phyloP scores from a whole-genome alignment of 805 yeast genomes.

The Candida ascalaphidarum region DNA sequence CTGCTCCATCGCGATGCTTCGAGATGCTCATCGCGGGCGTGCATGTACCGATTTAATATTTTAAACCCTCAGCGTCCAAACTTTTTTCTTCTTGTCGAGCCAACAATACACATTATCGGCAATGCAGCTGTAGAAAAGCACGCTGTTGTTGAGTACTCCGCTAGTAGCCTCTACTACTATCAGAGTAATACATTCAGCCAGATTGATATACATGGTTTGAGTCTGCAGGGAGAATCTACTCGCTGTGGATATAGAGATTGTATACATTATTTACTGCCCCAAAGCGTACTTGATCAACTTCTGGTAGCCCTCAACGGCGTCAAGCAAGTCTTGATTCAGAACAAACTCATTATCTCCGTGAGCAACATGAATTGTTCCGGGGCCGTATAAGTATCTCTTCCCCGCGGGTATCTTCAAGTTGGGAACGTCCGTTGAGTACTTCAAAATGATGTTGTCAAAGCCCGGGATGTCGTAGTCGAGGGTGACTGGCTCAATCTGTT shows the following conservation, averaged over 20 bases:
- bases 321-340: conserved; percentile 34
- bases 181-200: conserved; percentile 27
- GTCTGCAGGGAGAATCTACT: conserved; percentile 27
- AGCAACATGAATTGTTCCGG: conserved; percentile 56
- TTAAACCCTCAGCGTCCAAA: no score
- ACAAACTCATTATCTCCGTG: conserved; percentile 52
- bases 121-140: not conserved
- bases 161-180: no score
- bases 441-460: conserved; percentile 42
- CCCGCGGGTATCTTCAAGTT: conserved; percentile 12
- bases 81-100: no score
- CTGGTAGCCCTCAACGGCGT: conserved; percentile 48
- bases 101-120: not conserved
- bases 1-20: no score
- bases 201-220: conserved; percentile 37
- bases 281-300: conserved; percentile 22
- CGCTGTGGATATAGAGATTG: conserved; percentile 38
- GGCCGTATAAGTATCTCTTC: conserved; percentile 52
- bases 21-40: no score
- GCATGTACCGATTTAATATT: no score
- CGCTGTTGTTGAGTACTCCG: no score
- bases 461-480: conserved; percentile 59
- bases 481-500: conserved; percentile 29
- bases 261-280: conserved; percentile 18
- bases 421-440: conserved; percentile 40